phyloP scores from a whole-genome alignment of 2,329 filamentous ascomycete genomes.

The Phaeosphaeriaceae sp. region DNA sequence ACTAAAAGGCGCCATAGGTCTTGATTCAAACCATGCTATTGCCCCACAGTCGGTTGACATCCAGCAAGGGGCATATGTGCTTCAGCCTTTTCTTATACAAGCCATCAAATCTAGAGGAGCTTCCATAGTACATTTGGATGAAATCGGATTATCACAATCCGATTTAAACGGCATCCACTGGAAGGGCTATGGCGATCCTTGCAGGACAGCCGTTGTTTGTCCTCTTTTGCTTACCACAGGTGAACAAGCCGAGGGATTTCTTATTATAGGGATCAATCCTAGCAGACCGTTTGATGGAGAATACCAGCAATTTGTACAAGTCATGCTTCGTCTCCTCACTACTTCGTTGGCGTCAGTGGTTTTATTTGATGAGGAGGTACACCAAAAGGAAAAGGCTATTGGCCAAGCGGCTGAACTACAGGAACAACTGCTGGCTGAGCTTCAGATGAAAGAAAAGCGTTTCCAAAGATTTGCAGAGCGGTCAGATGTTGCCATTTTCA shows the following conservation, averaged over 20 bases:
- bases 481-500: constrained; percentile 51
- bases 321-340: constrained; percentile 45
- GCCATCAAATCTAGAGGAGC: constrained; percentile 36
- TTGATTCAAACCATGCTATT: constrained; percentile 28
- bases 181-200: constrained; percentile 45
- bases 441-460: constrained; percentile 37
- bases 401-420: constrained; percentile 43
- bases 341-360: constrained; percentile 50
- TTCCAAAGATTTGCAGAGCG: constrained; percentile 50
- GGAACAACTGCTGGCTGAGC: constrained; percentile 44
- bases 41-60: constrained; percentile 35
- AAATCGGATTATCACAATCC: constrained; percentile 32
- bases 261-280: constrained; percentile 50
- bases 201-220: constrained; percentile 42
- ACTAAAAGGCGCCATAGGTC: constrained; percentile 35
- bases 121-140: constrained; percentile 35
- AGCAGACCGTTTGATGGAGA: constrained; percentile 47
- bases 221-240: constrained; percentile 46
- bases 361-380: constrained; percentile 47
- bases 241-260: constrained; percentile 46
- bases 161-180: constrained; percentile 38
- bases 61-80: constrained; percentile 22
- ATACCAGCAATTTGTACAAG: constrained; percentile 47
- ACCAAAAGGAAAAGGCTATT: constrained; percentile 43
- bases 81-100: constrained; percentile 33